Conservation (phyloP, 2,329 filamentous ascomycete species). For the Neurospora sp. region DNA sequence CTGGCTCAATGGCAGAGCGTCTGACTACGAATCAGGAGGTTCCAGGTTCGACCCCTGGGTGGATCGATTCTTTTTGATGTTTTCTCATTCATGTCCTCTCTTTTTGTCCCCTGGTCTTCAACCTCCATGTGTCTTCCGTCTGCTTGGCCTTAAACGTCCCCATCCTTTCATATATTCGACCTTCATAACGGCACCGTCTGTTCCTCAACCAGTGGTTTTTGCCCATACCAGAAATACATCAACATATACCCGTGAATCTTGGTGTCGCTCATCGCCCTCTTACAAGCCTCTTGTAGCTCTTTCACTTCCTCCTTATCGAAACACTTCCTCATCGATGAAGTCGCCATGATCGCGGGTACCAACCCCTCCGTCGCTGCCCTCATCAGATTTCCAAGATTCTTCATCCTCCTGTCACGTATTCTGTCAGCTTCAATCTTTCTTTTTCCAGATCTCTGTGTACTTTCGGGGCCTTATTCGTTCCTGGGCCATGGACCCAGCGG, state of each 20-base stretch:
- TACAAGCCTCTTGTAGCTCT: neutral
- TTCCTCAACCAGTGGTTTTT: slow-evolving; percentile 4
- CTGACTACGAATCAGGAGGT: neutral
- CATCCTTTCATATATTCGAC: neutral
- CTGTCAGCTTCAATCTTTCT: neutral
- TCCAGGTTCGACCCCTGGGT: neutral
- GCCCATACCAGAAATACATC: slow-evolving; percentile 7
- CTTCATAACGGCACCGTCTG: neutral
- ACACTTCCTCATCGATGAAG: neutral
- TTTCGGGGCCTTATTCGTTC: neutral
- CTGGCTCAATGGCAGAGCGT: neutral
- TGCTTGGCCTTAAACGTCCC: neutral
- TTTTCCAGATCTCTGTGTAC: neutral
- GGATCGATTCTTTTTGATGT: neutral
- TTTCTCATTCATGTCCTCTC: neutral
- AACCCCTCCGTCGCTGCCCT: neutral
- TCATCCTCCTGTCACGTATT: neutral
- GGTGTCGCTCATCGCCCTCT: neutral
- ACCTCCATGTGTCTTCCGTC: neutral
- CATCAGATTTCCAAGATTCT: neutral
- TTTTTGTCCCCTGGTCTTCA: neutral
- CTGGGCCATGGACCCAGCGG: slow-evolving; percentile 10
- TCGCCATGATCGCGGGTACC: neutral
- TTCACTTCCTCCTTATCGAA: neutral
- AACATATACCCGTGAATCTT: slow-evolving; percentile 5